phyloP scores from a whole-genome alignment of 169 alveolate species.

The Babesia divergens region DNA sequence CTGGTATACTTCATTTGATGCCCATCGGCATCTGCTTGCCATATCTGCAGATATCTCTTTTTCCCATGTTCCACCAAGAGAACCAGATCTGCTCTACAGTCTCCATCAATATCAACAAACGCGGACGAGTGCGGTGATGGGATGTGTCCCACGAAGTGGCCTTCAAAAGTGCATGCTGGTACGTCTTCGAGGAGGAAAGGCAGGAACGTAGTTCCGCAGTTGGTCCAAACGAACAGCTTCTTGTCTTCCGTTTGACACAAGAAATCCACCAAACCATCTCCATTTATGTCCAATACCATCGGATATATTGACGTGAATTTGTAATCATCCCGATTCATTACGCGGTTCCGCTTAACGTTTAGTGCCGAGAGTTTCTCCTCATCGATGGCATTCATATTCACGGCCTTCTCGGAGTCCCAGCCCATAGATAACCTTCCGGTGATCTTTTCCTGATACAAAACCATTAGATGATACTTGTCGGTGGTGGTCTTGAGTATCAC shows the following conservation, averaged over 20 bases:
- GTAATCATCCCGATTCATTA: constrained; percentile 11
- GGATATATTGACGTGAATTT: constrained; percentile 74
- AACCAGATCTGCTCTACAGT: constrained; percentile 81
- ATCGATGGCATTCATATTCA: constrained; percentile 1
- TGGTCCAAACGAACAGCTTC: constrained; percentile 70
- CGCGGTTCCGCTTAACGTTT: too few relatives aligned
- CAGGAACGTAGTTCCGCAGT: constrained; percentile 38
- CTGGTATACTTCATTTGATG: constrained; percentile 43
- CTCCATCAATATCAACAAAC: constrained; percentile 83
- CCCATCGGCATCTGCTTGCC: constrained; percentile 54
- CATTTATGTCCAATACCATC: constrained; percentile 77
- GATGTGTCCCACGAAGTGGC: constrained; percentile 57
- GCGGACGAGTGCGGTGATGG: constrained; percentile 80
- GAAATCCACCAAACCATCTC: constrained; percentile 79
- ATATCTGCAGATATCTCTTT: constrained; percentile 48
- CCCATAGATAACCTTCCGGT: neutral
- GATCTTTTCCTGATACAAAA: constrained; percentile 11
- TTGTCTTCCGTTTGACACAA: constrained; percentile 64
- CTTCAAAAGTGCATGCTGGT: constrained; percentile 28
- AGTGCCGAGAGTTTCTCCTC: constrained; percentile 2
- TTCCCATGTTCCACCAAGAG: constrained; percentile 65
- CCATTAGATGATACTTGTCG: constrained; percentile 21
- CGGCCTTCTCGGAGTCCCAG: constrained; percentile 42
- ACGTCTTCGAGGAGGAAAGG: constrained; percentile 56
- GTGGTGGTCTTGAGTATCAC: constrained; percentile 46